Evolutionary conservation across 305 asterid species (phyloP).

Genomic region (Fraxinus xanthoxyloides): DNA sequence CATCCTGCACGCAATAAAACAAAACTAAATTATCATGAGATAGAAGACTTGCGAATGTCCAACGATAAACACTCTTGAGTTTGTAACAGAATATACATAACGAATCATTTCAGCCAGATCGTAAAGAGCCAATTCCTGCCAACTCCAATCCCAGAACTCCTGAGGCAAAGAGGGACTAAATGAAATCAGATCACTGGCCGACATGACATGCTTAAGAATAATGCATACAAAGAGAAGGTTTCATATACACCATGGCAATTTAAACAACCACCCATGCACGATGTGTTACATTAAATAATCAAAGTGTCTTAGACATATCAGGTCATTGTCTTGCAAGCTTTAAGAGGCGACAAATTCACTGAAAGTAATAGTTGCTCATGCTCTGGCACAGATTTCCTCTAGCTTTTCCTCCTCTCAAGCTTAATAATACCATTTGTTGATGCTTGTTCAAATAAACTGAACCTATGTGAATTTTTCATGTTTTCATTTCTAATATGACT

Average conservation of each 20-base stretch:
- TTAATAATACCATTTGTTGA: background rate
- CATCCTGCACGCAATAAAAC: background rate
- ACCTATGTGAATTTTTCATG: background rate
- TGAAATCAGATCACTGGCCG: slow-evolving; percentile 15
- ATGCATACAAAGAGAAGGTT: background rate
- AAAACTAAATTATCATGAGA: slow-evolving; percentile 9
- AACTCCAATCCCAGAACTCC: slow-evolving; percentile 99
- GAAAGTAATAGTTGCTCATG: background rate
- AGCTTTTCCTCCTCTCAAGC: too few species aligned
- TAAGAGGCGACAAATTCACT: background rate
- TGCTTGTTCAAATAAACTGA: background rate
- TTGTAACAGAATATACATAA: slow-evolving; percentile 53
- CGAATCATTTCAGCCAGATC: slow-evolving; percentile 82
- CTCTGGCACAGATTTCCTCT: background rate
- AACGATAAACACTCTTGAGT: slow-evolving; percentile 63
- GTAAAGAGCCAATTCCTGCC: slow-evolving; percentile 89
- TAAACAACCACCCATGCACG: too few species aligned
- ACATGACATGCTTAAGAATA: background rate
- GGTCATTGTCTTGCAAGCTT: background rate
- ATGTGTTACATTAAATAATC: slow-evolving; percentile 11
- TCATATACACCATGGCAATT: too few species aligned
- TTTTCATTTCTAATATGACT: background rate
- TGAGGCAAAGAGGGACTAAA: slow-evolving; percentile 25
- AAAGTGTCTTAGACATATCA: background rate
- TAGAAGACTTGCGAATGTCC: slow-evolving; percentile 93